These are phyloP conservation scores for Mycena leptocephala DNA, from an alignment of 768 basidiomycete genomes.

Conservation along the genomic window DNA sequence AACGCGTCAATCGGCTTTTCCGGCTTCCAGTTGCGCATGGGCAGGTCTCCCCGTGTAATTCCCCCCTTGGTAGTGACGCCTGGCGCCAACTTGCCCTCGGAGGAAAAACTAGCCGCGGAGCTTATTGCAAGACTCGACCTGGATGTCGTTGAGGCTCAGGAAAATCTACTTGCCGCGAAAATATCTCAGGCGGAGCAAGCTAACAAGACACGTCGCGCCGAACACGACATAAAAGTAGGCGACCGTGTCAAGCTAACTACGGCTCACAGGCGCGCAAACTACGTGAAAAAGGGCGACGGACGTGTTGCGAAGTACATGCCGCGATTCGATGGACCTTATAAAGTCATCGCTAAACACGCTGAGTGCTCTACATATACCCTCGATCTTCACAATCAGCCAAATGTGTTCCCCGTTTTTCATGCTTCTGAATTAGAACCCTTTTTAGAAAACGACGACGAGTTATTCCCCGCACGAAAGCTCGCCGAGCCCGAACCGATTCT, in stretches of 20 bases:
- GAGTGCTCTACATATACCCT: constrained; percentile 33
- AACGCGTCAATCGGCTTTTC: constrained; percentile 42
- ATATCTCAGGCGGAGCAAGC: constrained; percentile 39
- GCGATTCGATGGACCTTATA: constrained; percentile 38
- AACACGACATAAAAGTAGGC: constrained; percentile 41
- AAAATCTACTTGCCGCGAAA: constrained; percentile 45
- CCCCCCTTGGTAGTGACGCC: constrained; percentile 28
- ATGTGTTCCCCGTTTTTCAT: constrained; percentile 48
- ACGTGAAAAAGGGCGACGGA: constrained; percentile 28
- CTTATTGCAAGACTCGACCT: constrained; percentile 9
- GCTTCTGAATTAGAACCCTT: constrained; percentile 43
- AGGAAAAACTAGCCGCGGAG: neutral
- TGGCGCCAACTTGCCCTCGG: neutral
- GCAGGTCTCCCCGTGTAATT: constrained; percentile 36
- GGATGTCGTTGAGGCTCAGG: constrained; percentile 42
- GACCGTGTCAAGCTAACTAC: constrained; percentile 51
- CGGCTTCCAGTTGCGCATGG: constrained; percentile 41
- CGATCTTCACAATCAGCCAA: constrained; percentile 21
- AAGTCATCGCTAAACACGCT: constrained; percentile 25
- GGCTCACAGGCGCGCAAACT: constrained; percentile 24
- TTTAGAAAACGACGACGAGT: constrained; percentile 38
- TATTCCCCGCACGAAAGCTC: constrained; percentile 44
- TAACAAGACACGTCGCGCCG: constrained; percentile 33
- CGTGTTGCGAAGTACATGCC: constrained; percentile 52
- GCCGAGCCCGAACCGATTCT: neutral